Evolutionary conservation across 441 rosid species (phyloP), one percentile per base, ranked within the genome.

Genomic region (Metrosideros polymorpha): DNA sequence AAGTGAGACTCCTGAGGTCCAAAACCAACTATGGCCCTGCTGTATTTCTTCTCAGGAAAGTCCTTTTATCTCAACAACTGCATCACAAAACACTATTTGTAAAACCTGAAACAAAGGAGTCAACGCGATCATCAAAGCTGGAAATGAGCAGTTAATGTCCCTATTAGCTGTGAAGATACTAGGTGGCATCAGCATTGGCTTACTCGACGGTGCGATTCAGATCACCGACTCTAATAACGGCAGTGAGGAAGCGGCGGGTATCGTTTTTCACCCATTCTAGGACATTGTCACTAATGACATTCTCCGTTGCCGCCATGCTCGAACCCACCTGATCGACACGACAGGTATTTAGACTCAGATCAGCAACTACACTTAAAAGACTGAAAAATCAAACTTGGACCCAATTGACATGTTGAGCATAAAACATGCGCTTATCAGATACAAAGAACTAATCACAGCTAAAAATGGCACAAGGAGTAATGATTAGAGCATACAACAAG

Each of bases 231-330:
- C 87, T 56, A 76, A 86, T 86, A 24, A 79, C 82, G 7, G 87
- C 84, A 29, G 57, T 82, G 45, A 86, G 47, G 82, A 86, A 86
- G 30, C 87, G 87, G 14, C 83, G 87, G 39, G 27, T 55, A 30
- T 86, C 85, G 29, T 56, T 86, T n/a, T 86, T 82, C 85, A 82
- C 87, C n/a, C n/a, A n/a, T n/a, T n/a, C n/a, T n/a, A n/a, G n/a
- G n/a, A n/a, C n/a, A n/a, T n/a, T n/a, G n/a, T n/a, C n/a, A n/a
- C n/a, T n/a, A n/a, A n/a, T n/a, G n/a, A n/a, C n/a, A n/a, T n/a
- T n/a, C n/a, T n/a, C n/a, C n/a, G n/a, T n/a, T n/a, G n/a, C n/a
- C n/a, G n/a, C n/a, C n/a, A n/a, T n/a, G n/a, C n/a, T n/a, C n/a
- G n/a, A n/a, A n/a, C n/a, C n/a, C n/a, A n/a, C n/a, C n/a, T n/a